Evolutionary conservation across 495 filamentous ascomycete genomes (phyloP), one percentile per base, ranked within the genome.

Genomic region (Lasiosphaeria ovina): DNA sequence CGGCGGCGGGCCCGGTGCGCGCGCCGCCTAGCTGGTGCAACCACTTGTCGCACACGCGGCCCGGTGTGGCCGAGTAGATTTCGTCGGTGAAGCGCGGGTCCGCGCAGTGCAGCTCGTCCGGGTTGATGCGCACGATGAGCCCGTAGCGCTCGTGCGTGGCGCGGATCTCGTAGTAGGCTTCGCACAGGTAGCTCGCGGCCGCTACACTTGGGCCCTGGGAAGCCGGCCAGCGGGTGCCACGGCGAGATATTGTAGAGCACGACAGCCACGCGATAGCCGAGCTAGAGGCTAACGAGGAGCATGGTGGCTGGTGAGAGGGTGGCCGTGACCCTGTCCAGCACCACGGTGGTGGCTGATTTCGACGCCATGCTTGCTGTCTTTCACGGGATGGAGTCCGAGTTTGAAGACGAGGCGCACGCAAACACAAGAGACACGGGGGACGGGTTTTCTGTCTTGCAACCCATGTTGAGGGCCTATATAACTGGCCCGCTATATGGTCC

Each of bases 81-180:
- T 71, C 69, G 62, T 75, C 71, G 49, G 57, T 35, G 48, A 74
- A 74, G 53, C 52, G 35, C 0, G 66, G 59, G 57, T 71, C 66
- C 32, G 59, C 60, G 65, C 69, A 66, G 59, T 74, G 72, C 3
- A 75, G 57, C 52, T 77, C 74, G 54, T 66, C 47, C 3, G 75
- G 75, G 45, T 62, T 72, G 60, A 77, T 77, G 3, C 75, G 60
- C 35, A 77, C 61, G 17, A 77, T 72, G 32, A 74, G 75, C 10
- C 73, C 72, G 55, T 74, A 74, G 36, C 74, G 73, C 67, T 79
- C 65, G 59, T 85, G 82, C 77, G 84, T 76, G 11, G 72, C 63
- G 49, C 75, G 62, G 35, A 85, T 77, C 47, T 84, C 79, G 53
- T 80, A 78, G 61, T 81, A 85, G 42, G 78, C 78, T 49, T 85